These are phyloP conservation scores for Schwanniomyces vanrijiae DNA, from an alignment of 805 yeast species.

Conservation along the genomic window DNA sequence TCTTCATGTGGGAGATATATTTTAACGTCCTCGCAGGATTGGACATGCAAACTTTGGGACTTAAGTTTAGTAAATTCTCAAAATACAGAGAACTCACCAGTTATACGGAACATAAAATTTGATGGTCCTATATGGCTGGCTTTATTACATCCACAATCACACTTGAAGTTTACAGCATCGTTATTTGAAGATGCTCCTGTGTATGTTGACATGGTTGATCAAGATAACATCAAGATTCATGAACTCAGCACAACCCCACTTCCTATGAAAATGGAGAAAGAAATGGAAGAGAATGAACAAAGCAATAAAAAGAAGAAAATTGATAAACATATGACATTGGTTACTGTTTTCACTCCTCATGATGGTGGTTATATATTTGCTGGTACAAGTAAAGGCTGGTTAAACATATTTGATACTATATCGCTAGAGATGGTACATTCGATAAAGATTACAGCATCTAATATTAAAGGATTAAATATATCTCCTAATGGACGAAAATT, in stretches of 20 bases:
- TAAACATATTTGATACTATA: constrained; percentile 47
- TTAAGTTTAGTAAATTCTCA: constrained; percentile 32
- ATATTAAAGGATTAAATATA: constrained; percentile 65
- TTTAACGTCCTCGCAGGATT: constrained; percentile 74
- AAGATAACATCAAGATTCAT: constrained; percentile 15
- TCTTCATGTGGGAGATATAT: constrained; percentile 68
- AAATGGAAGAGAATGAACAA: constrained; percentile 14
- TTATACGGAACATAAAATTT: constrained; percentile 48
- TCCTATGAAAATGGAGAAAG: constrained; percentile 11
- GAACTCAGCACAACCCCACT: constrained; percentile 18
- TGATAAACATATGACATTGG: constrained; percentile 48
- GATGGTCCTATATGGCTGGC: constrained; percentile 78
- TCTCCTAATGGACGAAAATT: constrained; percentile 60
- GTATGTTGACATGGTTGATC: constrained; percentile 41
- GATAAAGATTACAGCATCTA: constrained; percentile 63
- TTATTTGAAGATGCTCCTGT: constrained; percentile 63
- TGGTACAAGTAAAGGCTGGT: constrained; percentile 81
- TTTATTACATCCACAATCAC: constrained; percentile 50
- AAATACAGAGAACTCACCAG: constrained; percentile 20
- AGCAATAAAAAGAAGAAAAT: constrained; percentile 12
- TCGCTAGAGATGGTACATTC: constrained; percentile 41
- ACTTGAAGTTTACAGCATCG: constrained; percentile 57
- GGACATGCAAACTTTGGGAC: constrained; percentile 84
- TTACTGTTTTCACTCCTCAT: constrained; percentile 47
- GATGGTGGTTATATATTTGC: constrained; percentile 58